Percentiles rank a stretch among this genome's conserved stretches.
These are phyloP conservation scores for Nicotiana tabacum DNA, from an alignment of 257 asterid species.

Conservation along the genomic window DNA sequence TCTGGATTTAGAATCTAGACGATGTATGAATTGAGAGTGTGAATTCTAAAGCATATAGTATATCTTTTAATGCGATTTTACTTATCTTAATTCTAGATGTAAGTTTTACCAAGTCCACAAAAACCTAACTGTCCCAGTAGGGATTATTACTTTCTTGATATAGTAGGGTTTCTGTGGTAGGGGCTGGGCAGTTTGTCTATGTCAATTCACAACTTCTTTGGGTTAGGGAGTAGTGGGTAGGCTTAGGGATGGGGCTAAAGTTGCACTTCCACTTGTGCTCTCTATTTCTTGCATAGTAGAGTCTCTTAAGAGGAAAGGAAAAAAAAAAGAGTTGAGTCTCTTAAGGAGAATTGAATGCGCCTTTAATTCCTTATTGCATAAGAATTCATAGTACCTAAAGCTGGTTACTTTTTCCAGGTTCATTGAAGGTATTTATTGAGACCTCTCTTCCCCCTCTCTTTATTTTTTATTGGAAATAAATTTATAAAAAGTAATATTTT, in stretches of 20 bases:
- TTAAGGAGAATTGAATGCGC: constrained; percentile 17
- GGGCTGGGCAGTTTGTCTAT: neutral
- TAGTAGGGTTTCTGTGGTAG: neutral
- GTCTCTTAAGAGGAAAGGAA: no score
- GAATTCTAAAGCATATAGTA: no score
- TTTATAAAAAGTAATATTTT: neutral
- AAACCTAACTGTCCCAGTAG: neutral
- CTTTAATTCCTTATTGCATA: neutral
- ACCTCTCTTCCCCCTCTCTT: neutral
- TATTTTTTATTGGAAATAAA: neutral
- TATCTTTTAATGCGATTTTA: no score
- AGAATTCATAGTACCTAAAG: constrained; percentile 33
- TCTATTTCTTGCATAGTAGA: neutral
- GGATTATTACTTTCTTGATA: neutral
- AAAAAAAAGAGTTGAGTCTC: neutral
- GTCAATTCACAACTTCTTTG: neutral
- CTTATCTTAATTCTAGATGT: no score
- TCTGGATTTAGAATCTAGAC: neutral
- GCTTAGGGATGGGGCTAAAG: neutral
- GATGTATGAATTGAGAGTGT: no score
- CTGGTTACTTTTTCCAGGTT: constrained; percentile 26
- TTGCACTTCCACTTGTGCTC: neutral
- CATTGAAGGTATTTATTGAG: constrained; percentile 17
- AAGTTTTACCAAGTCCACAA: neutral
- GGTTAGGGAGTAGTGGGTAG: neutral